Conservation (phyloP, 371 early-diverging fungal genomes). For the Mucor irregularis region DNA sequence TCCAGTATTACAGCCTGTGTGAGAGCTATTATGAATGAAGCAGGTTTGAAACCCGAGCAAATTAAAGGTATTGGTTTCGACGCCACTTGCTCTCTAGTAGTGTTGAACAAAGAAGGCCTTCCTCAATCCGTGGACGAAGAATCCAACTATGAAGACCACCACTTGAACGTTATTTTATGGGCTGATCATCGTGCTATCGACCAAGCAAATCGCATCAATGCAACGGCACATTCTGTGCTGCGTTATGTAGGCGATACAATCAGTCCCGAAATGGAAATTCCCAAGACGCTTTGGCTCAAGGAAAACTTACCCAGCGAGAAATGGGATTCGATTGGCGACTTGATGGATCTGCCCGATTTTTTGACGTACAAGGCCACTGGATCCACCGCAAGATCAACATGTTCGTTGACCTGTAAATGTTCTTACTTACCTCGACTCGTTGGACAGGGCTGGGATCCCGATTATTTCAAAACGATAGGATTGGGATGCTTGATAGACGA, state of each 20-base stretch:
- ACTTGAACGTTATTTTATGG: constrained; percentile 73
- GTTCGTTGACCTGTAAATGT: constrained; percentile 77
- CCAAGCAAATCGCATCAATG: constrained; percentile 67
- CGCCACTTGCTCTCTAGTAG: constrained; percentile 76
- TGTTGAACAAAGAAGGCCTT: constrained; percentile 47
- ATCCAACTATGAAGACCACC: constrained; percentile 39
- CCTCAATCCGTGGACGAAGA: constrained; percentile 56
- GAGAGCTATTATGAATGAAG: constrained; percentile 33
- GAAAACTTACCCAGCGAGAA: constrained; percentile 52
- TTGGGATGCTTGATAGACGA: constrained; percentile 54
- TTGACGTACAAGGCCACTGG: constrained; percentile 70
- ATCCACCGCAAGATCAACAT: constrained; percentile 48
- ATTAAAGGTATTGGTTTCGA: constrained; percentile 76
- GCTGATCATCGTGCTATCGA: constrained; percentile 73
- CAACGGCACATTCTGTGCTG: constrained; percentile 59
- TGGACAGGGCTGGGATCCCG: constrained; percentile 60
- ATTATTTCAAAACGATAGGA: constrained; percentile 59
- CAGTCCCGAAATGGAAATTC: constrained; percentile 76
- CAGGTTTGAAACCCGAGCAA: constrained; percentile 32
- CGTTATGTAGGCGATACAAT: constrained; percentile 66
- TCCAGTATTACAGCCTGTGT: constrained; percentile 50
- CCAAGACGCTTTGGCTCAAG: constrained; percentile 73
- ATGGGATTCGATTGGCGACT: constrained; percentile 54
- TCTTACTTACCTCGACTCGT: constrained; percentile 52
- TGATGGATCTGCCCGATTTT: constrained; percentile 78